These are phyloP conservation scores for Cylindrotheca closterium DNA, from an alignment of 108 stramenopile genomes.

Conservation along the genomic window DNA sequence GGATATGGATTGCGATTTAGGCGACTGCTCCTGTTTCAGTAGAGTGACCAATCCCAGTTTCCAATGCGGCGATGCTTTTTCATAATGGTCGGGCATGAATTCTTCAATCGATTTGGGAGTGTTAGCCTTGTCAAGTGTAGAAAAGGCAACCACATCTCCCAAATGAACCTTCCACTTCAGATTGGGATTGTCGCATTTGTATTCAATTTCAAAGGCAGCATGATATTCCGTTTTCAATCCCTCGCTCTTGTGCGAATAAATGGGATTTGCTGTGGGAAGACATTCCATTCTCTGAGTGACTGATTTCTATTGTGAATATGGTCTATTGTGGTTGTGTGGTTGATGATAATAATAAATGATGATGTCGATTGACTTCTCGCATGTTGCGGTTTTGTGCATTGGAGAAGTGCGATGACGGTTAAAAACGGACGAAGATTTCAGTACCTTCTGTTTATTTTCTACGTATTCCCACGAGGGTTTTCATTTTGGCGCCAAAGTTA, in stretches of 20 bases:
- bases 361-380: no score
- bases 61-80: conserved; percentile 28
- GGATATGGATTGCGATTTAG: neutral
- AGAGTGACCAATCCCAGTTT: conserved; percentile 25
- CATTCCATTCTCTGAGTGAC: neutral
- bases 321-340: no score
- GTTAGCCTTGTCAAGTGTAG: neutral
- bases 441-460: no score
- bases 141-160: conserved; percentile 32
- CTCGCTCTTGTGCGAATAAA: neutral
- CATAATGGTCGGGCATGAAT: conserved; percentile 30
- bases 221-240: neutral
- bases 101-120: conserved; percentile 9
- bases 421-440: no score
- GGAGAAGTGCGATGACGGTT: no score
- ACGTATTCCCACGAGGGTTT: no score
- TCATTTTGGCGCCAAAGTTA: no score
- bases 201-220: conserved; percentile 11
- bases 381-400: no score
- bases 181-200: neutral
- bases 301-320: no score
- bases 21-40: conserved; percentile 11
- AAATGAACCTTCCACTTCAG: conserved; percentile 28
- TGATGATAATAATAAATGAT: no score
- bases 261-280: neutral